phyloP scores from a whole-genome alignment of 352 stramenopile species.

The Blastocystis sp. region DNA sequence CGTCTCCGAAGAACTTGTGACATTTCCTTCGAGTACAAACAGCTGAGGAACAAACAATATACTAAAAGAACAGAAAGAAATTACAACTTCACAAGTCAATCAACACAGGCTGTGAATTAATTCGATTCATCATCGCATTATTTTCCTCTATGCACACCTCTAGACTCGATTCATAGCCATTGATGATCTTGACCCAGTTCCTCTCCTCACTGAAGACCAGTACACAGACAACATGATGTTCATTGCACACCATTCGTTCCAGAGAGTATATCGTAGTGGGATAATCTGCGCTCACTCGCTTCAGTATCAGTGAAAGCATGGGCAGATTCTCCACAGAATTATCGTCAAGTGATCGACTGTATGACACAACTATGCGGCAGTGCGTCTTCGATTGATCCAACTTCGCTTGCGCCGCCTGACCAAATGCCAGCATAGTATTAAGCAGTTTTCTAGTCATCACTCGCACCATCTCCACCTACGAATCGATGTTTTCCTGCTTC shows the following conservation, averaged over 20 bases:
- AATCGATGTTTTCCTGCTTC: slow-evolving; percentile 28
- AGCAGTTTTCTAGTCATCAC: slow-evolving; percentile 16
- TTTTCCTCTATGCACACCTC: slow-evolving; percentile 6
- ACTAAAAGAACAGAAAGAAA: slow-evolving; percentile 9
- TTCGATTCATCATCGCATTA: background rate
- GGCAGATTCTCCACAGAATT: slow-evolving; percentile 41
- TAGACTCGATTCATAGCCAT: slow-evolving; percentile 39
- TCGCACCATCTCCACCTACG: background rate
- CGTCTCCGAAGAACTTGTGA: background rate
- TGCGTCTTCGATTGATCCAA: background rate
- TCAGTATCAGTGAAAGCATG: slow-evolving; percentile 27
- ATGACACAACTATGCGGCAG: slow-evolving; percentile 21
- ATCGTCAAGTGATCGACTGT: slow-evolving; percentile 23
- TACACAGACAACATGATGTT: slow-evolving; percentile 18
- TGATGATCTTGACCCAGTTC: slow-evolving; percentile 60
- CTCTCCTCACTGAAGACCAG: slow-evolving; percentile 24
- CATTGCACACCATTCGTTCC: slow-evolving; percentile 45
- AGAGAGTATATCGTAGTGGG: background rate
- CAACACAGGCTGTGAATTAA: slow-evolving; percentile 19
- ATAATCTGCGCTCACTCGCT: slow-evolving; percentile 10
- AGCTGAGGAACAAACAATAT: background rate
- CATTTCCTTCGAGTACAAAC: no score
- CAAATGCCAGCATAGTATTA: slow-evolving; percentile 8
- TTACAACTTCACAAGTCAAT: slow-evolving; percentile 10
- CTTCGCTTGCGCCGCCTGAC: background rate